Evolutionary conservation across 2,329 filamentous ascomycete species (phyloP), one percentile per base, ranked within the genome.

Genomic region (Fusarium miscanthi): DNA sequence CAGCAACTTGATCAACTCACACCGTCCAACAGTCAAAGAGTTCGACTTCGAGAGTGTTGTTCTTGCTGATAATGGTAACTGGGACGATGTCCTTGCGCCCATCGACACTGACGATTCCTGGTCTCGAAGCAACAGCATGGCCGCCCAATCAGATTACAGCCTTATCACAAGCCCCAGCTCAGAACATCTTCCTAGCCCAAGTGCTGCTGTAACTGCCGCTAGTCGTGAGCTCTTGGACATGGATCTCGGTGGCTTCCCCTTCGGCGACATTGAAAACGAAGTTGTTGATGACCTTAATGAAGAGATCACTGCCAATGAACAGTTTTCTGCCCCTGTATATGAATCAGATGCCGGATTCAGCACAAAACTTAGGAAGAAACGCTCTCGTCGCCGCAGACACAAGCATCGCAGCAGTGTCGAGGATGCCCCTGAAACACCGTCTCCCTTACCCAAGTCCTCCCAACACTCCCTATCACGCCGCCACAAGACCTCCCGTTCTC

Each of bases 21-120:
- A 97, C 81, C 87, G 89, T 35, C 84, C 85, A 61, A 91, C 90
- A 2, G 88, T 97, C 49, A 87, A 88, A 71, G 92, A 95, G 78
- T 94, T 95, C 78, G 91, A 94, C 79, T 94, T 97, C 80, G 91
- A 94, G 78, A 91, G 93, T 70, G 90, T 95, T 23, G 85, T 88
- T 35, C 87, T 97, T 46, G 86, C 90, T 56, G 87, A 88, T 67
- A 85, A 85, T 38, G 94, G 92, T 33, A 91, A 86, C 63, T 97
- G 94, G 94, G 92, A 96, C 65, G 91, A 94, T 35, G 94, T 93
- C 1, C 87, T 97, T n/a, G 89, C 90, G 42, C 92, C 93, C 4
- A 83, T 97, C 63, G 80, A 84, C 70, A 82, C 76, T 70, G 83
- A 79, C 76, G 85, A 80, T 70, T 83, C 74, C n/a, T 83, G 81